phyloP scores from a whole-genome alignment of 2,329 filamentous ascomycete genomes.

The Rosellinia necatrix region DNA sequence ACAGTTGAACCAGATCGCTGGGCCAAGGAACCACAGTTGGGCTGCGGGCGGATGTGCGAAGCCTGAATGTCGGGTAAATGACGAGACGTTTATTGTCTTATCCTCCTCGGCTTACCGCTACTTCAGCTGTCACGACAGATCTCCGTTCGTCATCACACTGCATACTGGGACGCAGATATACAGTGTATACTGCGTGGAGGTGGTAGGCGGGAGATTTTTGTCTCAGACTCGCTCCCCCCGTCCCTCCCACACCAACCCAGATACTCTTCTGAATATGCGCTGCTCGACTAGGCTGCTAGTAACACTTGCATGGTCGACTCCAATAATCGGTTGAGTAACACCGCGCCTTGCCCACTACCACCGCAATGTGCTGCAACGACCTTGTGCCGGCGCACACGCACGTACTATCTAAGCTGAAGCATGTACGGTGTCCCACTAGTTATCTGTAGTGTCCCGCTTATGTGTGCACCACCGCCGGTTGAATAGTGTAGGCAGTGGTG shows the following conservation, averaged over 20 bases:
- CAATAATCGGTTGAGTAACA: slow-evolving; percentile 1
- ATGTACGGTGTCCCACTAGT: too few relatives aligned
- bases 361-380: slow-evolving; percentile 4
- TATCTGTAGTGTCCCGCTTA: slow-evolving; percentile 19
- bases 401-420: too few relatives aligned
- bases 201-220: not conserved
- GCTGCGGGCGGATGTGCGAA: slow-evolving; percentile 13
- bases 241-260: too few relatives aligned
- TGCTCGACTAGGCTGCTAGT: too few relatives aligned
- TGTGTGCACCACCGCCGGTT: slow-evolving; percentile 5
- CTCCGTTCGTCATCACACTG: slow-evolving; percentile 13
- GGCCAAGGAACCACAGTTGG: slow-evolving; percentile 29
- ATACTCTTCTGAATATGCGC: too few relatives aligned
- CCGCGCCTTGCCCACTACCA: slow-evolving; percentile 5
- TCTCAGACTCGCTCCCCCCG: not conserved
- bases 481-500: too few relatives aligned
- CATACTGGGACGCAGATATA: not conserved
- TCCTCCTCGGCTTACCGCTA: slow-evolving; percentile 30
- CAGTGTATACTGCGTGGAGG: not conserved
- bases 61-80: slow-evolving; percentile 11
- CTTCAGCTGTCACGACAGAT: slow-evolving; percentile 24
- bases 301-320: not conserved
- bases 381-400: too few relatives aligned
- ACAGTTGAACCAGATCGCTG: slow-evolving; percentile 41
- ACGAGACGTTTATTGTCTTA: slow-evolving; percentile 24